Evolutionary conservation across 371 early-diverging fungal genomes (phyloP), one percentile per base, ranked within the genome.

Genomic region (Parasitella parasitica): DNA sequence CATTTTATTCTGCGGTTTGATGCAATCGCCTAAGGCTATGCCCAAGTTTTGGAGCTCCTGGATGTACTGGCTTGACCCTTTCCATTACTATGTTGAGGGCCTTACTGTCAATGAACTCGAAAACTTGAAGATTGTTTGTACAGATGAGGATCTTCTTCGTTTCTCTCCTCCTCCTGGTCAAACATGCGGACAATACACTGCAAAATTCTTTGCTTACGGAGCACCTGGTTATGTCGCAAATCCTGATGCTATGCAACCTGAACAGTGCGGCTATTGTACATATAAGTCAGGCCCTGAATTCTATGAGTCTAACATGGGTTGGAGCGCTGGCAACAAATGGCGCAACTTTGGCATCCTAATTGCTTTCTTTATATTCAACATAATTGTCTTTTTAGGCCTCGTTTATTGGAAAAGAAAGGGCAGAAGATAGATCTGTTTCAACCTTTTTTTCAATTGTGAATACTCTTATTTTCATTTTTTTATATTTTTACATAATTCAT

Each of bases 41-140:
- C 89, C 89, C 9, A 61, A 64, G 24, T 89, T 92, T 71, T 90
- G 89, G 86, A 72, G 81, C 4, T 61, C 70, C 0, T 89, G 89
- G 88, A 82, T 92, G 76, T 89, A 89, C 70, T 86, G 83, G 80
- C 53, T 89, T 22, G 82, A 84, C 56, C 89, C 89, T 9, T 85
- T 82, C 76, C 81, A 82, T 49, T 90, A 92, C 59, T 76, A 84
- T 20, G 69, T 88, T 38, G 91, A 91, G 56, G 89, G 84, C 11
- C 64, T 89, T 2, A 67, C 88, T 6, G 78, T 82, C 39, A 89
- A 83, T 57, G 89, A 89, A 49, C 73, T 92, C 39, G 71, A 80
- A 12, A 63, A 72, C 6, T 62, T 79, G 3, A 49, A 43, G 1
- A 67, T 89, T 1, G 38, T 24, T 0, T 92, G 92, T 66, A 69